These are phyloP conservation scores for Sophora flavescens DNA, from an alignment of 306 rosid species.

Conservation along the genomic window DNA sequence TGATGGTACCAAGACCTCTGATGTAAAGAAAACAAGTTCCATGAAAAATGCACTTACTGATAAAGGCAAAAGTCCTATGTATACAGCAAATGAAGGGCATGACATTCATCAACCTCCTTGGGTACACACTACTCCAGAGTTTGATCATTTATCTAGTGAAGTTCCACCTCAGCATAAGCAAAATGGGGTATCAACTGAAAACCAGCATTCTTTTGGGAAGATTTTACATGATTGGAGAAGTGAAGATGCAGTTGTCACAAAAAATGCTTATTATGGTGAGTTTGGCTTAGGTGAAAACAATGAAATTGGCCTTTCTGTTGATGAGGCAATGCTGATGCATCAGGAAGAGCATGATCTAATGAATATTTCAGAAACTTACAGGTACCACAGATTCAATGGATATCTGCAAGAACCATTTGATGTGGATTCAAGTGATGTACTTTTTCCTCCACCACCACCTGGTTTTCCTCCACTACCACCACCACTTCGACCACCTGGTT, in stretches of 20 bases:
- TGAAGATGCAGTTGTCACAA: constrained; percentile 53
- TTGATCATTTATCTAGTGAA: no score
- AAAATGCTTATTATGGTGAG: constrained; percentile 47
- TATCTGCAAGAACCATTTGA: constrained; percentile 58
- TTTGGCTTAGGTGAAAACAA: constrained; percentile 43
- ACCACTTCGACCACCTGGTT: background rate
- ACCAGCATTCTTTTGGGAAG: constrained; percentile 47
- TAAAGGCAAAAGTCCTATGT: constrained; percentile 51
- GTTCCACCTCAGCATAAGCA: constrained; percentile 51
- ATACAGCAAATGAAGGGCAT: constrained; percentile 54
- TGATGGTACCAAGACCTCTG: constrained; percentile 27
- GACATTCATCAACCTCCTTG: constrained; percentile 48
- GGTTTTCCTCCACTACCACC: no score
- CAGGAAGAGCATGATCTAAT: constrained; percentile 65
- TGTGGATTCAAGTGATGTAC: constrained; percentile 53
- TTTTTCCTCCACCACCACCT: constrained; percentile 54
- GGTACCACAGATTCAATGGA: constrained; percentile 55
- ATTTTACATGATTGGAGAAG: constrained; percentile 48
- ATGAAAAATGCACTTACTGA: constrained; percentile 43
- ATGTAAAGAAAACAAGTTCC: constrained; percentile 49
- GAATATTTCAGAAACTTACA: constrained; percentile 30
- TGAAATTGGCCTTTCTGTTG: constrained; percentile 50
- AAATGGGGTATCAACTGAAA: constrained; percentile 36
- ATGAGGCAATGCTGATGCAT: constrained; percentile 43
- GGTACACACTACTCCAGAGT: no score